phyloP scores from a whole-genome alignment of 2,329 filamentous ascomycete genomes.

The Pezicula radicicola region DNA sequence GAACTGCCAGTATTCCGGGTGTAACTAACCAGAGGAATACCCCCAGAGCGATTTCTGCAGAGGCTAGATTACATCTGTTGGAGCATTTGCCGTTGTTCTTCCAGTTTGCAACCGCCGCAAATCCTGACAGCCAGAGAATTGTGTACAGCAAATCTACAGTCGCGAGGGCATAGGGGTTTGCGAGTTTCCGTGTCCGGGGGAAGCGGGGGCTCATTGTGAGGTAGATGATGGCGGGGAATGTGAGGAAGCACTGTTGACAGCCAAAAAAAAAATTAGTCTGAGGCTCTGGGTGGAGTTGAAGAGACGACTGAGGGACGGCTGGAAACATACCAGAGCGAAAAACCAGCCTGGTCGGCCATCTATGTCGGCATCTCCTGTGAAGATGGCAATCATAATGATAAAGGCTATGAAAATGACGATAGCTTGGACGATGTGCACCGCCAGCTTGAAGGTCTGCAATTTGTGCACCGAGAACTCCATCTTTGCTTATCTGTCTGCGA shows the following conservation, averaged over 20 bases:
- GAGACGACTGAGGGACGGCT: background rate
- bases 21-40: constrained; percentile 58
- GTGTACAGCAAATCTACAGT: constrained; percentile 54
- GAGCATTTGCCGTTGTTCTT: constrained; percentile 55
- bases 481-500: background rate
- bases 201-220: constrained; percentile 63
- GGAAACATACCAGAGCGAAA: constrained; percentile 55
- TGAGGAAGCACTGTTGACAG: constrained; percentile 56
- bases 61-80: constrained; percentile 56
- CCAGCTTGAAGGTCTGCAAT: constrained; percentile 44
- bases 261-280: constrained; percentile 5
- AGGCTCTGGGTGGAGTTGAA: background rate
- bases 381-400: constrained; percentile 58
- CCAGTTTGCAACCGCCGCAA: constrained; percentile 62
- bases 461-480: constrained; percentile 28
- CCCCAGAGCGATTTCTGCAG: constrained; percentile 58
- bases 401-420: constrained; percentile 53
- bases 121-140: constrained; percentile 65
- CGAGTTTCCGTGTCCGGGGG: constrained; percentile 57
- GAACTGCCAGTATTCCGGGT: background rate
- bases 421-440: constrained; percentile 53
- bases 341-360: constrained; percentile 60
- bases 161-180: constrained; percentile 60
- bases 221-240: constrained; percentile 62
- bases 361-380: constrained; percentile 47